Evolutionary conservation across 192 early-diverging fungal genomes (phyloP), one percentile per base, ranked within the genome.

Genomic region (Podila clonocystis): DNA sequence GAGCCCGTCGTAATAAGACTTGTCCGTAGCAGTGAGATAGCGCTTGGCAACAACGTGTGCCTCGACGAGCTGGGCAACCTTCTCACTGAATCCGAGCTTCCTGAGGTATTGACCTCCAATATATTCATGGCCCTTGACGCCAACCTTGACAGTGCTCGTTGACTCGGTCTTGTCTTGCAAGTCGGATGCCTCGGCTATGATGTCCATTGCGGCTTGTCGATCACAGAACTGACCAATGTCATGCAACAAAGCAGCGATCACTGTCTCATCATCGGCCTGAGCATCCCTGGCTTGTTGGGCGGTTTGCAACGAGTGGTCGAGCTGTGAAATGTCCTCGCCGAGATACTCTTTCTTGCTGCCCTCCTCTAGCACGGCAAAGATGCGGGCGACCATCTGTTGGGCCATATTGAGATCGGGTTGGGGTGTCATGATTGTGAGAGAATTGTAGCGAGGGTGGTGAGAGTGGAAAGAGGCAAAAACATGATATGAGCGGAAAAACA

Each of bases 191-290:
- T 84, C 76, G 34, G 69, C 83, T 0, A 87, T 63, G 84, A 89
- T 89, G 59, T 83, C 83, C 33, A 82, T 82, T 20, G 85, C 76
- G 49, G 87, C 83, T 15, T 72, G 65, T 9, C 84, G 73, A n/a
- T 86, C 75, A 57, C 83, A 80, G 34, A 90, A 87, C 24, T 89
- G 89, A 38, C 89, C 89, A 69, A 90, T 87, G 62, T 90, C 89
- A 60, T 89, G 89, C 2, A 90, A 75, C 7, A 90, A 71, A 12
- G 88, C 86, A 8, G 89, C 89, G 20, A 90, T 50, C 9, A 89
- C 74, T 2, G 84, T 82, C 62, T 87, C 87, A 4, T 87, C 75
- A 59, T 87, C 87, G 11, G 86, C 82, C 20, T 67, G 68, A 8
- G 67, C 75, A 29, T 86, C 73, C 36, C 68, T 64, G 49, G 88